Evolutionary conservation across 2,329 filamentous ascomycete species (phyloP).

Genomic region (Rutstroemia sp.): DNA sequence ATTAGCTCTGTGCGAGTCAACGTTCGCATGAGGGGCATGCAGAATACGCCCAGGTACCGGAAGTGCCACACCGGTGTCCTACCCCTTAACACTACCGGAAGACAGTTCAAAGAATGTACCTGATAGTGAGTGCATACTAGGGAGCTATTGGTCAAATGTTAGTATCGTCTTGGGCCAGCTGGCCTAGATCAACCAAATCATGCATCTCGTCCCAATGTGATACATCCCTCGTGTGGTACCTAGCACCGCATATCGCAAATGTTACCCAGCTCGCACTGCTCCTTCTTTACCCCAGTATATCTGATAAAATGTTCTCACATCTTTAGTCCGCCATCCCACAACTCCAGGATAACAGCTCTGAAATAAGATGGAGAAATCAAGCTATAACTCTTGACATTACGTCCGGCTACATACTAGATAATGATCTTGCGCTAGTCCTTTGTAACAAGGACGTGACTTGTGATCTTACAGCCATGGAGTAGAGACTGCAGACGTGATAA

Average conservation of each 20-base stretch:
- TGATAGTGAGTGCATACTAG: too few species aligned
- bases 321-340: constrained; percentile 49
- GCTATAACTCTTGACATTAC: constrained; percentile 19
- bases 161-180: too few species aligned
- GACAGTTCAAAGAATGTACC: too few species aligned
- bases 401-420: constrained; percentile 18
- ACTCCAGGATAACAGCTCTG: constrained; percentile 46
- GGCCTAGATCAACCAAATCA: too few species aligned
- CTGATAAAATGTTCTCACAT: constrained; percentile 40
- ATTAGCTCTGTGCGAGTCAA: too few species aligned
- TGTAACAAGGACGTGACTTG: constrained; percentile 32
- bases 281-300: neutral
- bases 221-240: too few species aligned
- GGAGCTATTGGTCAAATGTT: too few species aligned
- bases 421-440: constrained; percentile 42
- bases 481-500: constrained; percentile 39
- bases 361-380: constrained; percentile 35
- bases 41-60: too few species aligned
- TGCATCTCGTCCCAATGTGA: too few species aligned
- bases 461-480: constrained; percentile 43
- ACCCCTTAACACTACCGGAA: too few species aligned
- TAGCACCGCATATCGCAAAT: neutral
- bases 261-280: neutral
- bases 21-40: too few species aligned
- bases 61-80: too few species aligned